These are phyloP conservation scores for Nannizziopsis barbatae DNA, from an alignment of 2,329 filamentous ascomycete genomes.

Conservation along the genomic window DNA sequence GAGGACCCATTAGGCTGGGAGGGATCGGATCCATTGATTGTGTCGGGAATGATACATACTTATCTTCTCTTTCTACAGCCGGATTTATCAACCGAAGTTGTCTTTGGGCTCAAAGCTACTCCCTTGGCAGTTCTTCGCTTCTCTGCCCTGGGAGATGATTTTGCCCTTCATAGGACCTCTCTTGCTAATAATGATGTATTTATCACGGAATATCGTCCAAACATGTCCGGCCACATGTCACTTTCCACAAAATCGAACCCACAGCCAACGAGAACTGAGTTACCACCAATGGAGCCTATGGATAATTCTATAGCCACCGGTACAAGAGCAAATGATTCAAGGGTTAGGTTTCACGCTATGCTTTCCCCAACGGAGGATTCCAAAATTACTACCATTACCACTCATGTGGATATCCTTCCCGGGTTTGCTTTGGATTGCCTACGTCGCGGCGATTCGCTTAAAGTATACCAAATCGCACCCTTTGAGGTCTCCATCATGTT, in stretches of 20 bases:
- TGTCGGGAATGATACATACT: constrained; percentile 21
- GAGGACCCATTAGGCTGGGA: constrained; percentile 19
- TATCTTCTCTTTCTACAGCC: constrained; percentile 17
- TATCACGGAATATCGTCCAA: constrained; percentile 22
- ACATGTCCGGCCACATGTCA: constrained; percentile 15
- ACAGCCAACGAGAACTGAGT: not conserved
- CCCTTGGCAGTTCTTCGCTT: constrained; percentile 11
- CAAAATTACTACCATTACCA: constrained; percentile 12
- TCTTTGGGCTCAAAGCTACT: constrained; percentile 17
- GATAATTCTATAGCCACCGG: constrained; percentile 3
- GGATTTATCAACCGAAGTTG: constrained; percentile 13
- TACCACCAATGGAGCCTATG: not conserved
- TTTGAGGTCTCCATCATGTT: constrained; percentile 11
- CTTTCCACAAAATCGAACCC: constrained; percentile 3
- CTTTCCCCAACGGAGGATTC: constrained; percentile 6
- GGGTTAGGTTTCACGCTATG: constrained; percentile 2
- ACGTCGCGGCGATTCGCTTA: constrained; percentile 8
- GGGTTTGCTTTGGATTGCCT: constrained; percentile 6
- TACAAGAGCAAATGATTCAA: not conserved
- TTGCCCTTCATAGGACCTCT: constrained; percentile 17
- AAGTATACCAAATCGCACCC: constrained; percentile 12
- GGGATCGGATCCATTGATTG: constrained; percentile 19
- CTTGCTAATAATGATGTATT: constrained; percentile 19
- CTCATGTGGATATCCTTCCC: constrained; percentile 11
- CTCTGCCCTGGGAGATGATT: constrained; percentile 15